Evolutionary conservation across 208 protist genomes (phyloP), one percentile per base, ranked within the genome.

Genomic region (Leishmania braziliensis): DNA sequence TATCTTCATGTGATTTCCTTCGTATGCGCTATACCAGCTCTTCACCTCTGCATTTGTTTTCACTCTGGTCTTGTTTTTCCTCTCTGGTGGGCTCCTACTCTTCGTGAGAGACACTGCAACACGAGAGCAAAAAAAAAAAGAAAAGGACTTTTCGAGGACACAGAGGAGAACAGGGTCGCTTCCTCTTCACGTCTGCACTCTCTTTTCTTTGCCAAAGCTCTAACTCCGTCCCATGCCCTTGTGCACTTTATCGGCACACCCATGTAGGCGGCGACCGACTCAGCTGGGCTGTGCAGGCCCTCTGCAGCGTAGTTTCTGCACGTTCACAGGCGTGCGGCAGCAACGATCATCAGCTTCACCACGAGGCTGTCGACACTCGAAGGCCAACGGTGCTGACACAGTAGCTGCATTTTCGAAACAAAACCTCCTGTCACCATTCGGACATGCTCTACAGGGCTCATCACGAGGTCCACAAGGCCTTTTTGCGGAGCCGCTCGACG

Each of bases 401-500:
- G 16, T 23, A 48, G 9, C 72, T 0, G 14, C 29, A 14, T 43
- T 18, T 6, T 76, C 76, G 0, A 68, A 53, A 12, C 60, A 43
- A 33, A 87, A 72, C 33, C 71, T 88, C 0, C 69, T 90, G 29
- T 93, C 78, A 46, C 87, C 75, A 33, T 93, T 89, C 79, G 86
- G 91, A 75, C 16, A 84, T 33, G 81, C 84, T 23, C 80, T 96
- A 53, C 88, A 95, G 71, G 93, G 92, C 5, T 81, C 84, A 65
- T 83, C 90, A 23, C 84, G 88, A 20, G 87, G 85, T 0, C 63
- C 82, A 18, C 82, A 46, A 3, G 93, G 82, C 14, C 63, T 79
- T 65, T 93, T 91, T 72, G 87, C 89, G 20, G 91, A 96, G 75
- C 94, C 94, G 16, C 72, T 93, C 5, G 90, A 96, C 65, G 83